phyloP scores from a whole-genome alignment of 176 grass and related monocot species.

The Miscanthus lutarioriparius region DNA sequence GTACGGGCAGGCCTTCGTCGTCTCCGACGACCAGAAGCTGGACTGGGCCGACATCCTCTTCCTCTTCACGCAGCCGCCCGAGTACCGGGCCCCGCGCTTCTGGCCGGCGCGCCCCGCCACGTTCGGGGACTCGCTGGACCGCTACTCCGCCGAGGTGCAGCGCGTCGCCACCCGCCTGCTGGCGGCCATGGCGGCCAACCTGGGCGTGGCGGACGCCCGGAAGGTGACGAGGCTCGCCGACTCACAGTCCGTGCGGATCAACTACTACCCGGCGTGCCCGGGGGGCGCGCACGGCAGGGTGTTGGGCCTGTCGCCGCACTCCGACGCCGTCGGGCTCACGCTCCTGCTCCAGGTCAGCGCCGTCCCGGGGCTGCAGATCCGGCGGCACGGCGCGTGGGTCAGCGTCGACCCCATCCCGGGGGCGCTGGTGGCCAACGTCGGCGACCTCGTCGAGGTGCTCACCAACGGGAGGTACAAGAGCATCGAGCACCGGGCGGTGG shows the following conservation, averaged over 20 bases:
- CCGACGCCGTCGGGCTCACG: slow-evolving; percentile 51
- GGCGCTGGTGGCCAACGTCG: slow-evolving; percentile 59
- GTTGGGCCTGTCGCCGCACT: slow-evolving; percentile 59
- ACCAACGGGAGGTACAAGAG: slow-evolving; percentile 62
- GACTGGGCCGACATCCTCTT: slow-evolving; percentile 58
- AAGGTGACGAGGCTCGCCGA: slow-evolving; percentile 24
- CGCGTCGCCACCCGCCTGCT: slow-evolving; percentile 38
- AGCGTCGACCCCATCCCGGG: slow-evolving; percentile 41
- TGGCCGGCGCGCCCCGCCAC: slow-evolving; percentile 37
- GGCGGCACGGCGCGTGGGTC: slow-evolving; percentile 33
- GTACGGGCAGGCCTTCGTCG: slow-evolving; percentile 59
- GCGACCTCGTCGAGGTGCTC: slow-evolving; percentile 59
- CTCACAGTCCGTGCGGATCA: slow-evolving; percentile 39
- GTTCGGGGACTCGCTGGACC: slow-evolving; percentile 39
- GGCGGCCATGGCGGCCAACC: slow-evolving; percentile 42
- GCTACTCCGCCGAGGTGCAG: slow-evolving; percentile 36
- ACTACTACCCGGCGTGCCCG: slow-evolving; percentile 65
- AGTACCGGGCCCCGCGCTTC: slow-evolving; percentile 34
- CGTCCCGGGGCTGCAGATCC: slow-evolving; percentile 52
- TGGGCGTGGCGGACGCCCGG: neutral
- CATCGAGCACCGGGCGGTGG: slow-evolving; percentile 67
- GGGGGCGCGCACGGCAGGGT: slow-evolving; percentile 43
- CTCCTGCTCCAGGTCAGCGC: slow-evolving; percentile 56
- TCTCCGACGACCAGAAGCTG: slow-evolving; percentile 54
- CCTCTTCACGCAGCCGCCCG: slow-evolving; percentile 40